Percentiles rank a stretch among this genome's conserved stretches.
Conservation (phyloP, 129 eudicot genomes). For the sunflower (Helianthus annuus) region DNA sequence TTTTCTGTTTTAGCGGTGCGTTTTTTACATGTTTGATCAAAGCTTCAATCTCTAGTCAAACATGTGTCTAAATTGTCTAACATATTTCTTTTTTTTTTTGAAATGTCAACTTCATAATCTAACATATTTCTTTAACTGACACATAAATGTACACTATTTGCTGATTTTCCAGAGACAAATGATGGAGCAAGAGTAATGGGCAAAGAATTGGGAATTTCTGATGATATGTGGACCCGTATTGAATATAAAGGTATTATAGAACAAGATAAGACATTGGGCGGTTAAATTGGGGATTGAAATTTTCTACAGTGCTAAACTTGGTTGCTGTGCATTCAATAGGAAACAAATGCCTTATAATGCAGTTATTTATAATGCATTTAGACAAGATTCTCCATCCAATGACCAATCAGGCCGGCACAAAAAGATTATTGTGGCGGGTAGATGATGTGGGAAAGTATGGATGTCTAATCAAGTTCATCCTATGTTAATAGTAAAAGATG, state of each 20-base stretch:
- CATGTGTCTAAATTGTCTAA: too few species aligned
- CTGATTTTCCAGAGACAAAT: too few species aligned
- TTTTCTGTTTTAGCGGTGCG: too few species aligned
- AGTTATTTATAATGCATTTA: too few species aligned
- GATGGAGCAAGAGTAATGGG: conserved; percentile 58
- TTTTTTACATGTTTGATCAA: too few species aligned
- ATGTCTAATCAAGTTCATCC: too few species aligned
- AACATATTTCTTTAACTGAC: conserved; percentile 1
- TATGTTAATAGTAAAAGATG: too few species aligned
- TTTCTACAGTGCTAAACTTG: conserved; percentile 78
- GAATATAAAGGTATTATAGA: conserved; percentile 47
- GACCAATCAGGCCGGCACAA: conserved; percentile 12
- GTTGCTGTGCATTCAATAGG: conserved; percentile 78
- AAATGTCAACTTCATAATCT: too few species aligned
- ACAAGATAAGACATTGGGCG: conserved; percentile 1
- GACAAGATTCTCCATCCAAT: too few species aligned
- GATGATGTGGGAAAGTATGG: too few species aligned
- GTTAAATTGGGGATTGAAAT: conserved; percentile 59
- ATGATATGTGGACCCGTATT: conserved; percentile 52
- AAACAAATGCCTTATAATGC: conserved; percentile 95
- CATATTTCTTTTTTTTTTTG: too few species aligned
- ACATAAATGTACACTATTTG: conserved; percentile 18
- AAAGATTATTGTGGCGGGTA: conserved; percentile 21
- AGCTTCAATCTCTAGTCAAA: too few species aligned
- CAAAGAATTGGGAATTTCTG: conserved; percentile 55